phyloP scores from a whole-genome alignment of 306 rosid species.

The Cercis canadensis region DNA sequence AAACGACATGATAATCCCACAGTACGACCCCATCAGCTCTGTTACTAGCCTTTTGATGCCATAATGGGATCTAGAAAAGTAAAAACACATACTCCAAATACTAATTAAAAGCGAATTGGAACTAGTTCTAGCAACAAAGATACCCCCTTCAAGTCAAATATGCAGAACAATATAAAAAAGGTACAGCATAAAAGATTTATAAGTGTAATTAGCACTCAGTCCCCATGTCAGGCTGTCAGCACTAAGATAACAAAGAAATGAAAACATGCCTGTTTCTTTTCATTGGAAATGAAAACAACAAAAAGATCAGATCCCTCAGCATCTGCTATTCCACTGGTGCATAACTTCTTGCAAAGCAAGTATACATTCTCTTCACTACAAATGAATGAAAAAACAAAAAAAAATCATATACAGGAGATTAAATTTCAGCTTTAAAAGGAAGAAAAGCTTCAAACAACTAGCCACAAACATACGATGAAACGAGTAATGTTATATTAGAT shows the following conservation, averaged over 20 bases:
- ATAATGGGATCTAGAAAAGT: slow-evolving; percentile 66
- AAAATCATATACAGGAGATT: slow-evolving; percentile 7
- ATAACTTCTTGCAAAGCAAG: slow-evolving; percentile 76
- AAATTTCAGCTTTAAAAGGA: neutral
- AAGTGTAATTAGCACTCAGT: neutral
- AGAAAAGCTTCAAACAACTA: slow-evolving; percentile 12
- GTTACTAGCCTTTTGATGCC: slow-evolving; percentile 84
- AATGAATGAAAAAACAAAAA: neutral
- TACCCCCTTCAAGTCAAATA: neutral
- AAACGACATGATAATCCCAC: slow-evolving; percentile 94
- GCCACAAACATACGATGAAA: neutral
- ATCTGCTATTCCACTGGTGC: slow-evolving; percentile 59
- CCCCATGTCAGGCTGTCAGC: too few relatives aligned
- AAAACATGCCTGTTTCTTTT: slow-evolving; percentile 78
- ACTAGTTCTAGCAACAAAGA: neutral
- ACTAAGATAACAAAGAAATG: neutral
- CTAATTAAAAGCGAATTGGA: slow-evolving; percentile 15
- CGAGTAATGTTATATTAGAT: neutral
- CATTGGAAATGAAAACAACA: slow-evolving; percentile 79
- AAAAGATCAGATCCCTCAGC: slow-evolving; percentile 68
- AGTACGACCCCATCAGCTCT: slow-evolving; percentile 79
- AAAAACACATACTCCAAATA: slow-evolving; percentile 14
- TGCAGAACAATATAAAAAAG: neutral
- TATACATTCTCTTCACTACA: slow-evolving; percentile 89
- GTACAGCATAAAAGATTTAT: neutral